Evolutionary conservation across 257 asterid species (phyloP), one percentile per base, ranked within the genome.

Genomic region (Solanum clarkiae): DNA sequence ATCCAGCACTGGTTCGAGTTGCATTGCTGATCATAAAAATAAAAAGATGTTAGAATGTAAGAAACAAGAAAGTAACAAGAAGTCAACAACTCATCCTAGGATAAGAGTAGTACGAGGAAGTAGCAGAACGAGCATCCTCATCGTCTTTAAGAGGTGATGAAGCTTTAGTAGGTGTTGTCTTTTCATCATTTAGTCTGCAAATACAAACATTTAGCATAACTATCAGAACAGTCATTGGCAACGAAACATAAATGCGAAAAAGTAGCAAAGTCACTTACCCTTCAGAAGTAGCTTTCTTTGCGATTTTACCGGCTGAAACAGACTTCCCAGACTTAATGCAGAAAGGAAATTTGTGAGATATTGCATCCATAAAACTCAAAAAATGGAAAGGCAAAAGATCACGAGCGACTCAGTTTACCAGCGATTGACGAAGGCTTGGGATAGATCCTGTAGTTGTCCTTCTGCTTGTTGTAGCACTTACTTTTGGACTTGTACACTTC

Each of bases 81-180:
- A n/a, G 32, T 11, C 80, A 29, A 75, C 36, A 75, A 75, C n/a
- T 22, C 40, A 70, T 68, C 80, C 81, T 18, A 85, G 85, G 82
- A 59, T 17, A 66, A 72, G 65, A 84, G 62, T 74, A 84, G 82
- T 93, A 95, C 98, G 94, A 93, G 84, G 98, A 93, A 69, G 97
- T 88, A 69, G 94, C 90, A 47, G 99, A 95, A 57, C 60, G 93
- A 10, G 92, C 87, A 87, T 95, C 98, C 20, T 95, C 97, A 22
- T 90, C 93, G 77, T 91, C 93, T 88, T 91, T 88, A 2, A 80
- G 84, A 71, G 90, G 82, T 79, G 82, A 81, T 22, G 81, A 72
- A 18, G 80, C 85, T 85, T 85, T 88, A 75, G 85, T 82, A 51
- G 91, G 75, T 87, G 88, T 90, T 10, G 86, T 68, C 59, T 84